These are phyloP conservation scores for Talaromyces rugulosus DNA, from an alignment of 2,329 filamentous ascomycete species.

Conservation along the genomic window DNA sequence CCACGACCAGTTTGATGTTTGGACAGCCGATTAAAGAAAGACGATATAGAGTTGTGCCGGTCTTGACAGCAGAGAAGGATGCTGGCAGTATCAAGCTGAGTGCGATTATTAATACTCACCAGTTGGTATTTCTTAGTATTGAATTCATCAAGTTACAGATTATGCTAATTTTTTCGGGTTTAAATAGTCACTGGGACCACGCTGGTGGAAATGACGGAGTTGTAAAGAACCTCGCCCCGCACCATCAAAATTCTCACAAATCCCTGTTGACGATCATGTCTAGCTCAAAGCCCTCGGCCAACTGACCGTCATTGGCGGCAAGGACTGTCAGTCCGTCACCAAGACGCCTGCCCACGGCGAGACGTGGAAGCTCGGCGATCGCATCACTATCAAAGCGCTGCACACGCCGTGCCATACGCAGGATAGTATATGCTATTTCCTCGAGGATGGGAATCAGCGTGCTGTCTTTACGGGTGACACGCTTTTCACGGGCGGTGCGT, in stretches of 20 bases:
- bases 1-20: neutral
- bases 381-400: constrained; percentile 77
- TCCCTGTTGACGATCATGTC: neutral
- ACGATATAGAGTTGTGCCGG: constrained; percentile 52
- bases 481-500: constrained; percentile 78
- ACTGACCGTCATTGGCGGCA: constrained; percentile 80
- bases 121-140: constrained; percentile 56
- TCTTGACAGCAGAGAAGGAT: constrained; percentile 68
- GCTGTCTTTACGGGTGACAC: constrained; percentile 96
- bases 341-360: constrained; percentile 70
- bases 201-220: constrained; percentile 85
- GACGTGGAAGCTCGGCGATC: constrained; percentile 73
- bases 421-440: constrained; percentile 94
- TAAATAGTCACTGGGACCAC: constrained; percentile 80
- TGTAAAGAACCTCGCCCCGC: constrained; percentile 45
- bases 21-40: neutral
- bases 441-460: constrained; percentile 69
- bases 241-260: neutral
- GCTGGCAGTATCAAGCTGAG: constrained; percentile 73
- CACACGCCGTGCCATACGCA: constrained; percentile 98
- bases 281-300: constrained; percentile 57
- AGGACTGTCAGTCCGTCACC: constrained; percentile 76
- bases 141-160: neutral
- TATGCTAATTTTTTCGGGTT: neutral
- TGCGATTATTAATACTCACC: constrained; percentile 93